Percentiles rank a stretch among this genome's conserved stretches.
Evolutionary conservation across 345 rosid genomes (phyloP).

Genomic region (Syzygium oleosum): DNA sequence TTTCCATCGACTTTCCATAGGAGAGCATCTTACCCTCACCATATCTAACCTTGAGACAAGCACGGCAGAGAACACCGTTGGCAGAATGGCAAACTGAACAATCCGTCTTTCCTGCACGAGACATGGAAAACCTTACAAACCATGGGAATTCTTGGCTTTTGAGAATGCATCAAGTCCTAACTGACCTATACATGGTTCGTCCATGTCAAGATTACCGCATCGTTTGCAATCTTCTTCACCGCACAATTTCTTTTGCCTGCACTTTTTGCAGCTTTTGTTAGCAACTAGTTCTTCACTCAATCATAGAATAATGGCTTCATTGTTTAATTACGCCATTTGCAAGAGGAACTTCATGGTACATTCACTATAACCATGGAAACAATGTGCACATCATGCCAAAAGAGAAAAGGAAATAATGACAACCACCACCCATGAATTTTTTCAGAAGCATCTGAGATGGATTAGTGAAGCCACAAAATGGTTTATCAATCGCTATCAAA

Average conservation of each 20-base stretch:
- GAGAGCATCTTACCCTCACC: conserved; percentile 28
- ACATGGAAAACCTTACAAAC: conserved; percentile 1
- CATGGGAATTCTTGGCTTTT: neutral
- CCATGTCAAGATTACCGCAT: conserved; percentile 20
- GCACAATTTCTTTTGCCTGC: conserved; percentile 35
- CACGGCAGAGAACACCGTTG: conserved; percentile 27
- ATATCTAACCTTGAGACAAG: conserved; percentile 30
- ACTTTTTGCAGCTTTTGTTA: neutral
- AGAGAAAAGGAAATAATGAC: neutral
- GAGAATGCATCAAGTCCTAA: neutral
- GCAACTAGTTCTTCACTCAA: neutral
- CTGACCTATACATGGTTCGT: conserved; percentile 26
- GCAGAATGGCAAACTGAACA: conserved; percentile 33
- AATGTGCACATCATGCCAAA: neutral
- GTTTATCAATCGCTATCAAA: neutral
- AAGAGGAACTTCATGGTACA: neutral
- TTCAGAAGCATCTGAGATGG: neutral
- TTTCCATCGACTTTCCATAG: neutral
- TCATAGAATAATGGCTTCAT: neutral
- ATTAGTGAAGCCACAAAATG: neutral
- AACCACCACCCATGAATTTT: neutral
- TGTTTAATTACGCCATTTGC: neutral
- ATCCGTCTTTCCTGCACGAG: conserved; percentile 30
- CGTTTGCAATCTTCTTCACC: conserved; percentile 33
- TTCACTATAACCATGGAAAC: neutral